Percentiles rank a stretch among this genome's conserved stretches.
Evolutionary conservation across 768 basidiomycete species (phyloP).

Genomic region (Naganishia antarctica): DNA sequence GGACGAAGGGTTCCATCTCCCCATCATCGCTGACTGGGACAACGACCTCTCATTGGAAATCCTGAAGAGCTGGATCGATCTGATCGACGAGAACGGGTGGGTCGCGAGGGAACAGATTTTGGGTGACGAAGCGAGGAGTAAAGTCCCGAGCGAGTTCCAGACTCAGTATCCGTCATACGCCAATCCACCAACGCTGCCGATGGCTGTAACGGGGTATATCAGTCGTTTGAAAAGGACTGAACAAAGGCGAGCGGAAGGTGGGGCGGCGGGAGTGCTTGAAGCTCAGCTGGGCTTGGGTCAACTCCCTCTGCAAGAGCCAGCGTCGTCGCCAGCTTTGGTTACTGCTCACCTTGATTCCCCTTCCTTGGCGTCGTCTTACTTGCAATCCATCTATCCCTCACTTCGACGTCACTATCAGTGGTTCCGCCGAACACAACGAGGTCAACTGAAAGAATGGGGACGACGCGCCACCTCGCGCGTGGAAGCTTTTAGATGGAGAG

Average conservation of each 20-base stretch:
- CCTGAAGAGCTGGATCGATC: conserved; percentile 76
- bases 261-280: conserved; percentile 55
- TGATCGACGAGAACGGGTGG: conserved; percentile 93
- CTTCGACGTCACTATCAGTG: conserved; percentile 89
- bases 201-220: conserved; percentile 89
- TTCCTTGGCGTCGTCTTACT: conserved; percentile 61
- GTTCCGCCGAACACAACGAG: conserved; percentile 90
- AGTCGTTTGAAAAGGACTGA: conserved; percentile 58
- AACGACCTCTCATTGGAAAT: conserved; percentile 85
- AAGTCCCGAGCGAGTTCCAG: conserved; percentile 83
- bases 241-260: neutral
- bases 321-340: neutral
- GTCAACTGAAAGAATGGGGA: conserved; percentile 85
- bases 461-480: conserved; percentile 72
- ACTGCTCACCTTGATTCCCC: conserved; percentile 56
- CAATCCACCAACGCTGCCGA: conserved; percentile 88
- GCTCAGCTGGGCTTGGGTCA: conserved; percentile 56
- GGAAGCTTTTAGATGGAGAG: conserved; percentile 92
- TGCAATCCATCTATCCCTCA: conserved; percentile 73
- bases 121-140: conserved; percentile 92
- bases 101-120: conserved; percentile 93
- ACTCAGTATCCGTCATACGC: conserved; percentile 90
- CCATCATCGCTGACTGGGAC: conserved; percentile 89
- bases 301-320: conserved; percentile 4
- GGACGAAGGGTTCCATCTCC: conserved; percentile 95